These are phyloP conservation scores for Phycomyces blakesleeanus DNA, from an alignment of 192 early-diverging fungal genomes.

Conservation along the genomic window DNA sequence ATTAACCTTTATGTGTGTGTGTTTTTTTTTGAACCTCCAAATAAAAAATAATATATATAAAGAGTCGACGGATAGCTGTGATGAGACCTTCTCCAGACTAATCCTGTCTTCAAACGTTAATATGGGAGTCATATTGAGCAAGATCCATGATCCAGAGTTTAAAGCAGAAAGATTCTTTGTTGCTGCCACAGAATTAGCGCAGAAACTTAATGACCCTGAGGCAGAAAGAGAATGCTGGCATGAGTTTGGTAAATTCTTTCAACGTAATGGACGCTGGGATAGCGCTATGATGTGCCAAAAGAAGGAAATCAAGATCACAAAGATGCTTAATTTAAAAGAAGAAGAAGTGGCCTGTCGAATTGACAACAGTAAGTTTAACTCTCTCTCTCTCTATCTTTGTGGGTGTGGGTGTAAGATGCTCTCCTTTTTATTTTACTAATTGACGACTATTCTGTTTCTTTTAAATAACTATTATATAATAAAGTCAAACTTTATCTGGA, in stretches of 20 bases:
- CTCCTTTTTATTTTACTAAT: too few species aligned
- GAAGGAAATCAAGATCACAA: not conserved
- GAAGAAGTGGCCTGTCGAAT: slow-evolving; percentile 1
- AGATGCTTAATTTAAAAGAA: not conserved
- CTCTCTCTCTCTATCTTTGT: too few species aligned
- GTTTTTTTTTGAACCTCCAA: too few species aligned
- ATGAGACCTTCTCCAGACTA: not conserved
- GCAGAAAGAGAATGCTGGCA: not conserved
- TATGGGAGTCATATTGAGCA: slow-evolving; percentile 1
- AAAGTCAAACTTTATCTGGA: slow-evolving; percentile 3
- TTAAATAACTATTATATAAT: too few species aligned
- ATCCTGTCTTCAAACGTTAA: not conserved
- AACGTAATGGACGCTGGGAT: not conserved
- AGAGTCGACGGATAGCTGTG: not conserved
- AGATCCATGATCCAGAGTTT: not conserved
- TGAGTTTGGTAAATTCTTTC: not conserved
- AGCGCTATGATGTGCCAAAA: not conserved
- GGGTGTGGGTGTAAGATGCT: too few species aligned
- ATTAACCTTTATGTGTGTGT: too few species aligned
- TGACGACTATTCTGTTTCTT: too few species aligned
- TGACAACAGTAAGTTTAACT: slow-evolving; percentile 2
- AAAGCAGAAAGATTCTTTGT: not conserved
- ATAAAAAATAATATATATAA: too few species aligned
- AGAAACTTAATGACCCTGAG: not conserved
- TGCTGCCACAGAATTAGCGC: not conserved